Conservation (phyloP, 176 grass and related monocot species). For the Musa itinerans region DNA sequence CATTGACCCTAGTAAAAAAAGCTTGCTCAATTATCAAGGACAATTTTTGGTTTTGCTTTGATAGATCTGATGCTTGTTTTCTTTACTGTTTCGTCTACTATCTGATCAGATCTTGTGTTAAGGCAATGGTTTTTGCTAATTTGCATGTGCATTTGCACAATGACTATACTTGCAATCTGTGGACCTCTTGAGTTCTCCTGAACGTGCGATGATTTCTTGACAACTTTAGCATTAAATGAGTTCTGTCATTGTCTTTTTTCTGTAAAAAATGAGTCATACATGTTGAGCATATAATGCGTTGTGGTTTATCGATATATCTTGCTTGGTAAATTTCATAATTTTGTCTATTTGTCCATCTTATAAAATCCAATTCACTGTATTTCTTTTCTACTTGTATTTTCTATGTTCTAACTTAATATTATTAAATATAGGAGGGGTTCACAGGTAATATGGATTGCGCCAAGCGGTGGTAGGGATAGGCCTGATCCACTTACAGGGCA, state of each 20-base stretch:
- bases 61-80: neutral
- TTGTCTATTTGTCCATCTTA: neutral
- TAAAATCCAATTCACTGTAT: neutral
- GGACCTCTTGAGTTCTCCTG: neutral
- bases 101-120: neutral
- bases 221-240: neutral
- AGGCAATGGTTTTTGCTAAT: neutral
- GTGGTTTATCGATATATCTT: neutral
- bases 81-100: neutral
- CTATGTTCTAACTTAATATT: neutral
- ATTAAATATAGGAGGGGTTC: constrained; percentile 48
- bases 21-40: neutral
- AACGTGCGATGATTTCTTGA: neutral
- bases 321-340: neutral
- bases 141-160: neutral
- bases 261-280: neutral
- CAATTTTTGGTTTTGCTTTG: neutral
- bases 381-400: constrained; percentile 1
- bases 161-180: neutral
- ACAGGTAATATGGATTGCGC: constrained; percentile 96
- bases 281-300: neutral
- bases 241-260: neutral
- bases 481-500: constrained; percentile 65
- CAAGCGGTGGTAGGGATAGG: constrained; percentile 93
- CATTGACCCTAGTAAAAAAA: neutral